Evolutionary conservation across 2,329 filamentous ascomycete genomes (phyloP).

Genomic region (Pestalotiopsis sp.): DNA sequence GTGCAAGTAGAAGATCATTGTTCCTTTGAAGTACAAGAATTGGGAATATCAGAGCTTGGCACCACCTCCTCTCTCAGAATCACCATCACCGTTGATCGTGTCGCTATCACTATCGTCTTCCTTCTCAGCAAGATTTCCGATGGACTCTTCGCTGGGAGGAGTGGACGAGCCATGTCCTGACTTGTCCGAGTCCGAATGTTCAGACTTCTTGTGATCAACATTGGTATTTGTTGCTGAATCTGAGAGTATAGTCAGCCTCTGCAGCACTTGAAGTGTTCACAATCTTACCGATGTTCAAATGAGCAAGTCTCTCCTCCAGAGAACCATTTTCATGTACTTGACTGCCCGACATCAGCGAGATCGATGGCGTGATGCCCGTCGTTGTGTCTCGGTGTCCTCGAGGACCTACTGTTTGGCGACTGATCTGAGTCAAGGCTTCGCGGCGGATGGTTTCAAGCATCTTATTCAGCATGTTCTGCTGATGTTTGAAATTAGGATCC

Average conservation of each 20-base stretch:
- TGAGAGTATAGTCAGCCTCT: not conserved
- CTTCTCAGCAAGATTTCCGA: not conserved
- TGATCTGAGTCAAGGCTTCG: constrained; percentile 27
- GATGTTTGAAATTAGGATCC: constrained; percentile 19
- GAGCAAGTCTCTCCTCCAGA: not conserved
- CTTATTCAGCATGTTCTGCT: constrained; percentile 26
- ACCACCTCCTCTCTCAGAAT: not conserved
- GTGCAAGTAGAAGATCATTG: not conserved
- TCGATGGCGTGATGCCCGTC: constrained; percentile 25
- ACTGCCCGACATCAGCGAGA: not conserved
- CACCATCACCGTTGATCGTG: not conserved
- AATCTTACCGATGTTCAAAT: not conserved
- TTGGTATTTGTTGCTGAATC: not conserved
- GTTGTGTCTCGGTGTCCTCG: constrained; percentile 25
- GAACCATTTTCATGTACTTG: not conserved
- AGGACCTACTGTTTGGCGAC: constrained; percentile 13
- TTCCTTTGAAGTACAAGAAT: not conserved
- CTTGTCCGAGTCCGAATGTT: not conserved
- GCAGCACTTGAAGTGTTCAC: not conserved
- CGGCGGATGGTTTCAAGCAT: constrained; percentile 26
- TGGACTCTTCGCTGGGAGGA: not conserved
- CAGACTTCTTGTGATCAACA: not conserved
- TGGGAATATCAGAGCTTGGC: not conserved
- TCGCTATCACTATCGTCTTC: not conserved
- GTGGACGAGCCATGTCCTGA: not conserved